Evolutionary conservation across 345 rosid genomes (phyloP), one percentile per base, ranked within the genome.

Genomic region (Triadica sebifera): DNA sequence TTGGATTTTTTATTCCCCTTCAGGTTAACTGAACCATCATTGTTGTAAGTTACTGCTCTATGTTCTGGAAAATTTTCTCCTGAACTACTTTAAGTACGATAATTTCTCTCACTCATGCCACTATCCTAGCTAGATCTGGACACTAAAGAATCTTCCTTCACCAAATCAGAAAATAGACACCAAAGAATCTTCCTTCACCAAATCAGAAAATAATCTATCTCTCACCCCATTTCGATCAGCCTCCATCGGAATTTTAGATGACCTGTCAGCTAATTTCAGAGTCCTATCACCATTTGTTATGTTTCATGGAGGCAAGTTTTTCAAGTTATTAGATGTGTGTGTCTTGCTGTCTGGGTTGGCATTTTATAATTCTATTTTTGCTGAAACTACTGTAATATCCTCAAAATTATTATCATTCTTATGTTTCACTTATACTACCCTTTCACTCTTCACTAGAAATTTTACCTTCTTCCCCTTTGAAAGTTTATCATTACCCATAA

Each of bases 381-480:
- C 20, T 24, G 56, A 45, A 50, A 46, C 29, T 53, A 41, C 10
- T 51, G 55, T 57, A 53, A 15, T 74, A 55, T 67, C 75, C 68
- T 67, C 72, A 67, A 56, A 55, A 72, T 51, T 63, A 5, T 57
- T 24, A 61, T 65, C 16, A 65, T 45, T 62, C 63, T 19, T 74
- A 12, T 51, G 69, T 63, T 74, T 83, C 67, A 55, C 25, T 47
- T 45, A 81, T 37, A 41, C 65, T 17, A 47, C 22, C 78, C 47
- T 80, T 65, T 78, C 69, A 29, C 70, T 70, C 71, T 81, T 81
- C 53, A 81, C 81, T 22, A 56, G 79, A 41, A 71, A 58, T 71
- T 82, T 84, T 58, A 22, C 66, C 81, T 72, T 81, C 78, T 72
- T 83, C 81, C 78, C 78, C 77, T 72, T 75, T 50, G 65, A 73